phyloP scores from a whole-genome alignment of 2,329 filamentous ascomycete genomes.

The Trichophyton schoenleinii region DNA sequence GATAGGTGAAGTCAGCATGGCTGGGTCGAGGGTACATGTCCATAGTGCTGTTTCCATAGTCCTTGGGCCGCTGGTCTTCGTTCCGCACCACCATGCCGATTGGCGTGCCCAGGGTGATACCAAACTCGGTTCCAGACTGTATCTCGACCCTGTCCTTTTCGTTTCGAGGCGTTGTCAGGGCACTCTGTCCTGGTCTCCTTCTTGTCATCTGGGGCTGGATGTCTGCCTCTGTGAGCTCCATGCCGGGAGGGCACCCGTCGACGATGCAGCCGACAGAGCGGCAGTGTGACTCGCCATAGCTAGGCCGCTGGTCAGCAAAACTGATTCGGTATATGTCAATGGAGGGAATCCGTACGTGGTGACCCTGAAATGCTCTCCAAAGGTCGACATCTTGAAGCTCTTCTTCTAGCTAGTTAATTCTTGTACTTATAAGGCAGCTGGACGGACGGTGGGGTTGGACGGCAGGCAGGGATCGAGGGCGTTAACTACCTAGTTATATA shows the following conservation, averaged over 20 bases:
- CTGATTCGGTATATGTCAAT: conserved; percentile 8
- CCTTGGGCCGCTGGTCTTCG: conserved; percentile 82
- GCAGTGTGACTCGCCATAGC: conserved; percentile 81
- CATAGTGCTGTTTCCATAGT: conserved; percentile 84
- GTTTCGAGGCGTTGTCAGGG: conserved; percentile 80
- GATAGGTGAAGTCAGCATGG: conserved; percentile 93
- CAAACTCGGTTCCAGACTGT: conserved; percentile 83
- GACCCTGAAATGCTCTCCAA: conserved; percentile 63
- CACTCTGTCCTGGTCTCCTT: conserved; percentile 75
- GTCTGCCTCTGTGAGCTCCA: conserved; percentile 70
- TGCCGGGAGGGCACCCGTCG: conserved; percentile 79
- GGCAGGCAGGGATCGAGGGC: not conserved
- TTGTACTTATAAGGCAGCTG: not conserved
- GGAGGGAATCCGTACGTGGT: conserved; percentile 47
- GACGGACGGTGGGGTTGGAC: not conserved
- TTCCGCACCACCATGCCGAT: conserved; percentile 81
- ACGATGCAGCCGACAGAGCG: conserved; percentile 88
- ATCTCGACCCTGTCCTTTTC: conserved; percentile 88
- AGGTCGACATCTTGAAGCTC: conserved; percentile 57
- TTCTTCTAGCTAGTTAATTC: not conserved
- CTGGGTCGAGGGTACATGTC: conserved; percentile 80
- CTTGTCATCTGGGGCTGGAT: conserved; percentile 94
- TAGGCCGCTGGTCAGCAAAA: conserved; percentile 23
- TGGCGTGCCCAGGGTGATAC: conserved; percentile 78
- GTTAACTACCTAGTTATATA: too few relatives aligned